phyloP scores from a whole-genome alignment of 768 basidiomycete species.

The Phlebiopsis flavidoalba region DNA sequence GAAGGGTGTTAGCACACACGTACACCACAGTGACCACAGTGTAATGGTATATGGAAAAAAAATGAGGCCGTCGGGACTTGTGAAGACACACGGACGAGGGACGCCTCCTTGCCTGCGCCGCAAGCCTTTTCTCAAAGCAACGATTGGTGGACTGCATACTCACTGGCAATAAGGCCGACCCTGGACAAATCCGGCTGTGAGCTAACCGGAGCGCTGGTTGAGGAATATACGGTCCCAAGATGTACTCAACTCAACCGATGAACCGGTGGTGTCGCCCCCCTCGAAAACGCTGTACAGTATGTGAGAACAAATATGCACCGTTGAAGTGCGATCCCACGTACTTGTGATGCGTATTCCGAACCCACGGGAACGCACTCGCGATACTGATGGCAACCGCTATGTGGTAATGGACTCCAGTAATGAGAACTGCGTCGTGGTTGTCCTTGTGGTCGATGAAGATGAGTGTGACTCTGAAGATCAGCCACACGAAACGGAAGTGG shows the following conservation, averaged over 20 bases:
- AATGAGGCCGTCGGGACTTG: slow-evolving; percentile 1
- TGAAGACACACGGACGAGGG: background rate
- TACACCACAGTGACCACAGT: background rate
- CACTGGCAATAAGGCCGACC: slow-evolving; percentile 27
- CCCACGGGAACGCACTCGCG: slow-evolving; percentile 37
- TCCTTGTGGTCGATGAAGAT: slow-evolving; percentile 32
- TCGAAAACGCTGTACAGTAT: slow-evolving; percentile 32
- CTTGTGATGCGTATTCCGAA: slow-evolving; percentile 39
- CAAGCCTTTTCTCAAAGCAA: background rate
- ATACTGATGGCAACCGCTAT: slow-evolving; percentile 33
- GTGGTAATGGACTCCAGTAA: slow-evolving; percentile 34
- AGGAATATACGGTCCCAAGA: slow-evolving; percentile 11
- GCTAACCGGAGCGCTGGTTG: slow-evolving; percentile 12
- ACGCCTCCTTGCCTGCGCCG: slow-evolving; percentile 1
- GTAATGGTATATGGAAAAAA: background rate
- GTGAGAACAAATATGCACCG: slow-evolving; percentile 11
- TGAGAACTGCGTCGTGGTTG: slow-evolving; percentile 32
- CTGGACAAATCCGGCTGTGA: slow-evolving; percentile 18
- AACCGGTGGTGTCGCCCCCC: slow-evolving; percentile 38
- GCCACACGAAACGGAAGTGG: slow-evolving; percentile 32
- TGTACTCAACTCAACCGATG: slow-evolving; percentile 34
- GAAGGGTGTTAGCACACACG: background rate
- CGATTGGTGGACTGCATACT: slow-evolving; percentile 14
- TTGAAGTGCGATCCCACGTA: slow-evolving; percentile 17
- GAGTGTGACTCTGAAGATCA: slow-evolving; percentile 30